Base-by-base conservation (phyloP, 2,329 filamentous ascomycete genomes). In the Scortechinia acanthostroma region DNA sequence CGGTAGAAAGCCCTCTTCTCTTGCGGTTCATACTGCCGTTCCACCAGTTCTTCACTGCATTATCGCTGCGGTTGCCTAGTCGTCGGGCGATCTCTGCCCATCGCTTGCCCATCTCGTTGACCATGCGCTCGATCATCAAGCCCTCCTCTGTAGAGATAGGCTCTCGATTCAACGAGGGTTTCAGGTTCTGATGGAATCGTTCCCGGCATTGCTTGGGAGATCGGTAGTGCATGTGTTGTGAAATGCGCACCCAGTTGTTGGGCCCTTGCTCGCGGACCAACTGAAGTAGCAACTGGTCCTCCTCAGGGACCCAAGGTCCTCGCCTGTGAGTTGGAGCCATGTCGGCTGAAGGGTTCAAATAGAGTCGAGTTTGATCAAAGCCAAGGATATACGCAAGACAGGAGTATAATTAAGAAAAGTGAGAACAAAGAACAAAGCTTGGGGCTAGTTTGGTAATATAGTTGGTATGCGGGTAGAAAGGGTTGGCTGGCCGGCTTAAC, bases 1-100 rank as follows among this genome's bases (percentile, higher is more conserved):
- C 55, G n/a, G 25, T 10, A 6, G 35, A 40, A 19, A 40, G 52
- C 23, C 65, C 60, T 50, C 67, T 57, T 49, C 63, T 58, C 56
- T 78, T 71, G 53, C 79, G 73, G 63, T 83, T 83, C 70, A 81
- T 78, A 53, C 77, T 78, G 35, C 80, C 80, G 55, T 84, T 83
- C 77, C 78, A 84, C 80, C 80, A 84, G 59, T 84, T 84, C 70
- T 84, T 84, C 42, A 84, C 79, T 37, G 79, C 78, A 53, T 84
- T 84, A 64, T 84, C 80, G 58, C 78, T 83, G 54, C 80, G 76
- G 52, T 80, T 80, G 20, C 76, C 77, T 42, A 84, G 68, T 45
- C 76, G 68, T 48, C 80, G 68, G 43, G 80, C 79, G 51, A 84
- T 84, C 55, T 84, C 80, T 2, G 80, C 80, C 80, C 80, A 84